Base-by-base conservation (phyloP, 768 basidiomycete species). In the Mycena olivaceomarginata region DNA sequence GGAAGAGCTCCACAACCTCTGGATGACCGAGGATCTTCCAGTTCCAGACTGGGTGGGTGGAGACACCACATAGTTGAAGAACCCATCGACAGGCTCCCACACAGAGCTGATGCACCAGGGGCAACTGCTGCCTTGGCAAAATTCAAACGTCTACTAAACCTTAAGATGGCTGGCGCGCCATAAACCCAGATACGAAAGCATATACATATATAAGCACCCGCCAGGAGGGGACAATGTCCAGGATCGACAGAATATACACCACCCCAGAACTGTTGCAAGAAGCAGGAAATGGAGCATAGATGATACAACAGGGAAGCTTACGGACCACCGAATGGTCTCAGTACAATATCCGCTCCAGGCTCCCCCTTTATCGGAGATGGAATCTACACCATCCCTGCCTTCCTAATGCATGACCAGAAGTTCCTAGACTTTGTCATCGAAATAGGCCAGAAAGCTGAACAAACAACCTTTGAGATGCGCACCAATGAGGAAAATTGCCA, bases 181-280 rank as follows among this genome's bases (percentile, higher is more conserved):
- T 59, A 2, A 68, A 77, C 48, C 66, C 73, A 1, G 68, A 74
- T 40, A 20, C 46, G 15, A 72, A 68, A 22, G 72, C 18, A 20
- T 80, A 74, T 56, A 77, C 76, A 2, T 79, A 62, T 51, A 70
- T 65, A 5, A 67, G 62, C 18, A n/a, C 62, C 12, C 66, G 63
- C 20, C 74, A 31, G 31, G 31, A 31, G 31, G 31, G 31, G 31
- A 31, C 31, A 31, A 31, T 31, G 31, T 31, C 80, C 2, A 72
- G 78, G 1, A 59, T 81, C n/a, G 78, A 81, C 70, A 22, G 78
- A 0, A 72, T 77, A 2, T 72, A 72, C 13, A 53, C 59, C 1
- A 67, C 78, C 0, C 67, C 67, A 31, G 39, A 5, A 18, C 40
- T 56, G 0, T 59, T 1, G 65, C 65, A 15, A 25, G n/a, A 13